Percentiles rank a stretch among this genome's conserved stretches.
These are phyloP conservation scores for Austroboletus niveus DNA, from an alignment of 1,284 basidiomycete genomes.

Conservation along the genomic window DNA sequence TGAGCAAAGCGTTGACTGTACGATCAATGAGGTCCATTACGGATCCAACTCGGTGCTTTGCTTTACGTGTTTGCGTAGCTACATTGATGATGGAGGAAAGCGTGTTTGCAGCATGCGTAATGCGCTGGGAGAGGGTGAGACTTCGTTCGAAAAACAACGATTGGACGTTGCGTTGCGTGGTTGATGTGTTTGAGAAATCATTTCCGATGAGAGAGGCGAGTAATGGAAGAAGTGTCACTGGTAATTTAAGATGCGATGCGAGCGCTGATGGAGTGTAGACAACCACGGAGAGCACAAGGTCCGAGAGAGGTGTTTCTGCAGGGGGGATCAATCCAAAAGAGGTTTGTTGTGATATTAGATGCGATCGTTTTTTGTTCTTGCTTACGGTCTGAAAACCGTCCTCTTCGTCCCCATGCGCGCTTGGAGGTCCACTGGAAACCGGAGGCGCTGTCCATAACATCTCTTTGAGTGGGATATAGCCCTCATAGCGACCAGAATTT, in stretches of 20 bases:
- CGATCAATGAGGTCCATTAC: constrained; percentile 75
- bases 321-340: constrained; percentile 59
- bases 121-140: constrained; percentile 55
- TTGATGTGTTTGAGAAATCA: constrained; percentile 64
- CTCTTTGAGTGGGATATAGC: constrained; percentile 80
- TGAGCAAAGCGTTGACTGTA: constrained; percentile 57
- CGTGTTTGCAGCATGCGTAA: constrained; percentile 54
- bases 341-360: constrained; percentile 26
- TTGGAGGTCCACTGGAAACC: constrained; percentile 25
- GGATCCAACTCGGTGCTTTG: constrained; percentile 54
- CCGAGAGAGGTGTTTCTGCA: constrained; percentile 31
- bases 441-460: constrained; percentile 61
- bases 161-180: constrained; percentile 50
- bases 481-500: constrained; percentile 67
- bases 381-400: constrained; percentile 58
- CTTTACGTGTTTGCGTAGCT: constrained; percentile 44
- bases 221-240: constrained; percentile 74
- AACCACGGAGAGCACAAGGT: constrained; percentile 52
- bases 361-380: constrained; percentile 44
- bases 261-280: constrained; percentile 66
- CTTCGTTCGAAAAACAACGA: constrained; percentile 64
- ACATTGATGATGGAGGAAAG: constrained; percentile 53
- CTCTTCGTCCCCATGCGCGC: constrained; percentile 37
- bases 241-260: constrained; percentile 65
- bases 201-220: constrained; percentile 87